Evolutionary conservation across 2,329 filamentous ascomycete species (phyloP).

Genomic region (Talaromyces albobiverticillius): DNA sequence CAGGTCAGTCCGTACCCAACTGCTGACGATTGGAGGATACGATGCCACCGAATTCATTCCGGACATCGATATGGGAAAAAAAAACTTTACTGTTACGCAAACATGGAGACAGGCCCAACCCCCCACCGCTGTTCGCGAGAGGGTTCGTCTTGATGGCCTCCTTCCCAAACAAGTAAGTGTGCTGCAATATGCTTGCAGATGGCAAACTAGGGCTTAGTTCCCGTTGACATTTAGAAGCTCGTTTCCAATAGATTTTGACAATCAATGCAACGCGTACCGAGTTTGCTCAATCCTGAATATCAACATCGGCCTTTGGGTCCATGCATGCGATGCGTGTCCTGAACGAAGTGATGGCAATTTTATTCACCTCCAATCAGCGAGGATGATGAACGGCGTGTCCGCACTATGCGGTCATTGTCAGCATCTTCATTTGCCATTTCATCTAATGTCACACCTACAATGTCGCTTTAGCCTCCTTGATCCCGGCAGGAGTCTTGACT

Average conservation of each 20-base stretch:
- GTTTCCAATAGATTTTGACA: constrained; percentile 13
- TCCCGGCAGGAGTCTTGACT: constrained; percentile 5
- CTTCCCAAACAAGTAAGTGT: constrained; percentile 9
- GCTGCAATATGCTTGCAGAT: constrained; percentile 10
- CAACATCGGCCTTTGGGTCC: constrained; percentile 10
- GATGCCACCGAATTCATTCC: neutral
- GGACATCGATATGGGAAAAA: neutral
- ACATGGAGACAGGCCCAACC: constrained; percentile 1
- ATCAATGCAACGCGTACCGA: constrained; percentile 13
- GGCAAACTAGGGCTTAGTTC: constrained; percentile 10
- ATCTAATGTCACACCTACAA: constrained; percentile 6
- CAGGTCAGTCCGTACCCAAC: constrained; percentile 4
- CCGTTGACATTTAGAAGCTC: constrained; percentile 10
- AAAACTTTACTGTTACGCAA: constrained; percentile 2
- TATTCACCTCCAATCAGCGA: constrained; percentile 13
- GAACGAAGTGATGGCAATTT: constrained; percentile 10
- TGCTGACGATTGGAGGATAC: constrained; percentile 2
- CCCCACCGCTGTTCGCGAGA: neutral
- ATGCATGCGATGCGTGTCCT: constrained; percentile 12
- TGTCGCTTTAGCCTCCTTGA: constrained; percentile 8
- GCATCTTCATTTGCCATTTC: constrained; percentile 5
- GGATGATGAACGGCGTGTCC: constrained; percentile 2
- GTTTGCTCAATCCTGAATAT: constrained; percentile 8
- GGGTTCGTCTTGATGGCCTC: constrained; percentile 2
- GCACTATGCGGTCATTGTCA: constrained; percentile 8